Conservation (phyloP, 805 yeast genomes). For the Nakazawaea pomicola region DNA sequence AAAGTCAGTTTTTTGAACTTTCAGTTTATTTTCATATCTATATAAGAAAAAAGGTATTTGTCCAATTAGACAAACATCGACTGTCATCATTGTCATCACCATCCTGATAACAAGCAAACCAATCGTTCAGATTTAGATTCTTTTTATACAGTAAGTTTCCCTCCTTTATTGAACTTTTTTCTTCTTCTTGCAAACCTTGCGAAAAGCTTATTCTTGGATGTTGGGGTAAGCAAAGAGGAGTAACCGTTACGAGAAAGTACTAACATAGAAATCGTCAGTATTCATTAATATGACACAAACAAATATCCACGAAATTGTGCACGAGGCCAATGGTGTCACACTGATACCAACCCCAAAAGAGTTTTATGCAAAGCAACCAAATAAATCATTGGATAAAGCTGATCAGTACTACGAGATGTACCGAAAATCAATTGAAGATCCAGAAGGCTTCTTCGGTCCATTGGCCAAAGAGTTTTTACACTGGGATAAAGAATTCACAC, state of each 20-base stretch:
- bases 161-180: neutral
- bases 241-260: too few relatives aligned
- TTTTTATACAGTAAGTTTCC: neutral
- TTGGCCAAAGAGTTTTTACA: constrained; percentile 65
- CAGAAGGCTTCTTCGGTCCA: constrained; percentile 75
- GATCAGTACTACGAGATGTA: constrained; percentile 70
- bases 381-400: constrained; percentile 51
- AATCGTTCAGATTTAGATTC: too few relatives aligned
- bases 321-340: constrained; percentile 51
- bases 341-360: constrained; percentile 49
- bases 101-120: too few relatives aligned
- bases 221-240: constrained; percentile 9
- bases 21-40: too few relatives aligned
- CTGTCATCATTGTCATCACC: too few relatives aligned
- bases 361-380: constrained; percentile 56
- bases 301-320: constrained; percentile 42
- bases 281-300: constrained; percentile 5
- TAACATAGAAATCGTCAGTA: too few relatives aligned
- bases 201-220: too few relatives aligned
- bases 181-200: too few relatives aligned
- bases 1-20: too few relatives aligned
- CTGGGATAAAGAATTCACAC: constrained; percentile 77
- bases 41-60: too few relatives aligned
- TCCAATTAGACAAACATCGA: too few relatives aligned
- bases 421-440: constrained; percentile 71